phyloP scores from a whole-genome alignment of 768 basidiomycete species.

The Hygrophorus pudorinus region DNA sequence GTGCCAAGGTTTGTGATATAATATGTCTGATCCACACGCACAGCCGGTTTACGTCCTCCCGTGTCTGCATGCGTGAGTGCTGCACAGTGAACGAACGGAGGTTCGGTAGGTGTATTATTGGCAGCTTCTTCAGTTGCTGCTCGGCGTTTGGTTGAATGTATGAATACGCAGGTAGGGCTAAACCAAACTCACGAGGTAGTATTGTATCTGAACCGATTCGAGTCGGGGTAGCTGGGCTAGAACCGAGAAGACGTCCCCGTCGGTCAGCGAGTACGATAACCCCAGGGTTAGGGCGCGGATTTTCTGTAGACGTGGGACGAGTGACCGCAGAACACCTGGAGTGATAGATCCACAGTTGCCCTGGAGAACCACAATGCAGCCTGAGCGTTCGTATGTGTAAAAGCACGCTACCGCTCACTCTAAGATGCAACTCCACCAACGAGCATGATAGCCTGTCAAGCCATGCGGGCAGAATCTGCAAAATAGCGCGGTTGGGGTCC shows the following conservation, averaged over 20 bases:
- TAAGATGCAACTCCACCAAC: conserved; percentile 31
- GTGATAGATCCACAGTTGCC: conserved; percentile 56
- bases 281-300: conserved; percentile 36
- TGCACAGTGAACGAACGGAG: conserved; percentile 24
- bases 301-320: conserved; percentile 27
- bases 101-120: conserved; percentile 11
- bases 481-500: conserved; percentile 30
- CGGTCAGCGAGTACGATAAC: conserved; percentile 47
- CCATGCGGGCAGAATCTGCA: conserved; percentile 36
- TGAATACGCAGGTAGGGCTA: neutral
- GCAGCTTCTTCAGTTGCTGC: conserved; percentile 34
- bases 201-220: conserved; percentile 30
- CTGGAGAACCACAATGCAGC: conserved; percentile 24
- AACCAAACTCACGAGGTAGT: conserved; percentile 36
- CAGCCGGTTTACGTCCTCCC: conserved; percentile 16
- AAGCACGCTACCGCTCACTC: conserved; percentile 19
- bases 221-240: conserved; percentile 31
- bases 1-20: conserved; percentile 17
- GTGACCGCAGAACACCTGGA: conserved; percentile 42
- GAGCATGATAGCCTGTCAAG: conserved; percentile 23
- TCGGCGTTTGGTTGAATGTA: neutral
- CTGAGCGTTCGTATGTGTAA: neutral
- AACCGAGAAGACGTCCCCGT: conserved; percentile 42
- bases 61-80: conserved; percentile 13
- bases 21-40: conserved; percentile 28